phyloP scores from a whole-genome alignment of 345 rosid species.

The Dovyalis caffra region DNA sequence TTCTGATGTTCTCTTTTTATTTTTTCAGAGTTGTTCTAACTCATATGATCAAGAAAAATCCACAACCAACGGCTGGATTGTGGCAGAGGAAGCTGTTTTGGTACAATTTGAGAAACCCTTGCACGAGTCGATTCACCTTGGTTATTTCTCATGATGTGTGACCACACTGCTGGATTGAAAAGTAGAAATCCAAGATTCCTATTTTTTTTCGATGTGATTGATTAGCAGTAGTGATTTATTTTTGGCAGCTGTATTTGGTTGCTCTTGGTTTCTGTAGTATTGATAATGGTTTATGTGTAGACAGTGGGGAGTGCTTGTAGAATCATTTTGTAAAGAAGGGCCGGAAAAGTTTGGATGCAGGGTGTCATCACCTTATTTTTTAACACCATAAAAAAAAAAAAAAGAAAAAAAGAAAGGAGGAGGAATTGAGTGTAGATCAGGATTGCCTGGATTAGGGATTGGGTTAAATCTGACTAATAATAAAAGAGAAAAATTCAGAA shows the following conservation, averaged over 20 bases:
- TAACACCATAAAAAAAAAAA: too few relatives aligned
- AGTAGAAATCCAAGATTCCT: neutral
- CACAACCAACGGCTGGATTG: slow-evolving; percentile 44
- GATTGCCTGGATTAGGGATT: too few relatives aligned
- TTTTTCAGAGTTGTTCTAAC: slow-evolving; percentile 54
- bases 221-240: neutral
- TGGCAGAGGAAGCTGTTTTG: slow-evolving; percentile 52
- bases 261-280: neutral
- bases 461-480: too few relatives aligned
- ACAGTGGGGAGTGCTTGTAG: too few relatives aligned
- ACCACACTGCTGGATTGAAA: neutral
- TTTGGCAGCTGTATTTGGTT: neutral
- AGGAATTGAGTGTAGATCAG: too few relatives aligned
- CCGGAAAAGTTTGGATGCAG: neutral
- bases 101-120: slow-evolving; percentile 58
- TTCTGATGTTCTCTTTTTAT: neutral
- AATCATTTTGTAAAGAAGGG: neutral
- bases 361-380: too few relatives aligned
- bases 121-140: slow-evolving; percentile 30
- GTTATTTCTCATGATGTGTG: slow-evolving; percentile 39
- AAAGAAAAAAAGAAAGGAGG: too few relatives aligned
- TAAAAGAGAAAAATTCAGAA: too few relatives aligned
- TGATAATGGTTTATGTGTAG: too few relatives aligned
- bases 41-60: slow-evolving; percentile 20
- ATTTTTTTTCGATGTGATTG: neutral